Evolutionary conservation across 2,329 filamentous ascomycete species (phyloP), one percentile per base, ranked within the genome.

Genomic region (Penicillium occitanis): DNA sequence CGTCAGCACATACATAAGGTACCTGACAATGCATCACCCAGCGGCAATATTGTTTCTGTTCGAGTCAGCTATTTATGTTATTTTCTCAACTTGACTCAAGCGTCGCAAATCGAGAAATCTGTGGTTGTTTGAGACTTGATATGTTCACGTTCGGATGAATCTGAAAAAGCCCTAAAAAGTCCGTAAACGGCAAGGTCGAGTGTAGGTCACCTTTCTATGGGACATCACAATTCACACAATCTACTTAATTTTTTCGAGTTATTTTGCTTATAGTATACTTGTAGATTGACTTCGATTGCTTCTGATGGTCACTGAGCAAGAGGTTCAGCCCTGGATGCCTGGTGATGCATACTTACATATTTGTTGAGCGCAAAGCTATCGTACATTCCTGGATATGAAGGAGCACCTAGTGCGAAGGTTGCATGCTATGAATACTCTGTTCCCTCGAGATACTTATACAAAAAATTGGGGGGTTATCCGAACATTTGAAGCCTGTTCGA

Each of bases 151-250:
- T 53, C 50, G 50, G 28, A 30, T 33, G 14, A 53, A 33, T n/a
- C 14, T 33, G 50, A 33, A n/a, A 53, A 53, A 25, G 50, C 50
- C 50, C 50, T 53, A 53, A 53, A 11, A 33, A 50, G 11, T 30
- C 50, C 28, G 50, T 53, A 53, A 53, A 33, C 50, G 50, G 50
- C 50, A 53, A 53, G 28, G 50, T 53, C 28, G 14, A n/a, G 11
- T 50, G 22, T 25, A n/a, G 46, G 22, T 25, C 7, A 13, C 46
- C 28, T 50, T 28, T 30, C 50, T 33, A 30, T n/a, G 14, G 8
- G 14, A 19, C 2, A 7, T 17, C 48, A 51, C 25, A 10, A 53
- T 19, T 17, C 6, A 33, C 28, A n/a, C 25, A 50, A 14, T 1
- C 19, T 48, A 13, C 4, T 14, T 48, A 22, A 6, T 0, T 25